Percentiles rank a stretch among this genome's conserved stretches.
These are phyloP conservation scores for Wallacemonas sp. DNA, from an alignment of 208 protist genomes.

Conservation along the genomic window DNA sequence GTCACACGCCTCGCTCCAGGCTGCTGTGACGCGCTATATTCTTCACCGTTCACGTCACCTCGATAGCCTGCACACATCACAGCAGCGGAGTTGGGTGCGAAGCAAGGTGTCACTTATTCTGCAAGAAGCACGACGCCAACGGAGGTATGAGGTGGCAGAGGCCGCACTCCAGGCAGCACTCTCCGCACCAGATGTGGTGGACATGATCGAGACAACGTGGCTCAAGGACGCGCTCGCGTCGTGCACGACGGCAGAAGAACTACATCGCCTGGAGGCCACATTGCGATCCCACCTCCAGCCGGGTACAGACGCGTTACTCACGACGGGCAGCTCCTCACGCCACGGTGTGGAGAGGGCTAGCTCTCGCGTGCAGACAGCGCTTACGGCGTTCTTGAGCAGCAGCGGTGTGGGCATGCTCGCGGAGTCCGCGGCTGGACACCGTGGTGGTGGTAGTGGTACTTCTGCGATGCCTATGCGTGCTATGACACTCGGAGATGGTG, in stretches of 20 bases:
- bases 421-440: too few relatives aligned
- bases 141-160: conserved; percentile 41
- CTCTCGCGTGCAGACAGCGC: background rate
- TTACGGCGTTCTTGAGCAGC: background rate
- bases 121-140: conserved; percentile 54
- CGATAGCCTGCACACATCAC: conserved; percentile 22
- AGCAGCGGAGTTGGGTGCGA: conserved; percentile 55
- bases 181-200: conserved; percentile 19
- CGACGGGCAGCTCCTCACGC: too few relatives aligned
- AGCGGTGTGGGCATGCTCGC: background rate
- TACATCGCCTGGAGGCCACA: conserved; percentile 37
- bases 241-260: conserved; percentile 44
- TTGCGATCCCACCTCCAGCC: too few relatives aligned
- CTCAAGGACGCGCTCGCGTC: conserved; percentile 64
- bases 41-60: conserved; percentile 18
- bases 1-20: conserved; percentile 30
- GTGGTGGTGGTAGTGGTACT: too few relatives aligned
- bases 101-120: conserved; percentile 55
- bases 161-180: conserved; percentile 47
- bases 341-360: background rate
- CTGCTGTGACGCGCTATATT: conserved; percentile 40
- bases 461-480: too few relatives aligned
- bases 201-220: conserved; percentile 57
- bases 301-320: too few relatives aligned
- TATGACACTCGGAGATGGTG: background rate